Base-by-base conservation (phyloP, 1,284 basidiomycete genomes). In the Ceratobasidium sp. region DNA sequence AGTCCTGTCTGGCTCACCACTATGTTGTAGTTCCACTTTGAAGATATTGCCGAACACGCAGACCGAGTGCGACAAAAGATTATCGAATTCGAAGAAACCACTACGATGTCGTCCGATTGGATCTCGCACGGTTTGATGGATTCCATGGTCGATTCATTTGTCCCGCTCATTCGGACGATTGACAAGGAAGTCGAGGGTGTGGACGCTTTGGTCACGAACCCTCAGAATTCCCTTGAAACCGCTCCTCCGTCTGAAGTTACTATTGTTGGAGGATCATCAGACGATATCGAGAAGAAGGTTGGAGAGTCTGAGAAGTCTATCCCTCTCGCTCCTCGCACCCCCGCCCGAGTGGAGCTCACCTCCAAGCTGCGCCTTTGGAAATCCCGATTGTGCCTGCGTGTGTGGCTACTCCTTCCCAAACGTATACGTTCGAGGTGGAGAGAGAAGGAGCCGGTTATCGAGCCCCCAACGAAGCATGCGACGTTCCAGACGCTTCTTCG, bases 141-240 rank as follows among this genome's bases (percentile, higher is more conserved):
- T 76, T 96, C 94, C 0, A 88, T 98, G 58, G 94, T 98, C 34
- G 96, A 98, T 77, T 89, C 93, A 0, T 97, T 97, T 80, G 94
- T 95, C 78, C 95, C 96, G 1, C 83, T 94, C 68, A 82, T 96
- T 55, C 85, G 90, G 65, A 89, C 89, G 69, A 89, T 98, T 50
- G 94, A 94, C 76, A 84, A 84, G 56, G 94, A 97, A 76, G 89
- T 94, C 0, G 83, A 87, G 69, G 87, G 87, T 29, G 87, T 97
- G 58, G 93, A 96, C 73, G 82, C 85, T 15, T 78, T 92, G 40
- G 87, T 94, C 12, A 85, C 84, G 71, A 73, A 71, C 25, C 45
- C 70, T 75, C 77, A 81, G 17, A 35, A 29, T 10, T 35, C 64
- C 1, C 47, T 52, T 22, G 56, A 54, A n/a, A 15, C 47, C 7